Percentiles rank a stretch among this genome's conserved stretches.
Conservation (phyloP, 306 rosid species). For the Ormosia semicastrata region DNA sequence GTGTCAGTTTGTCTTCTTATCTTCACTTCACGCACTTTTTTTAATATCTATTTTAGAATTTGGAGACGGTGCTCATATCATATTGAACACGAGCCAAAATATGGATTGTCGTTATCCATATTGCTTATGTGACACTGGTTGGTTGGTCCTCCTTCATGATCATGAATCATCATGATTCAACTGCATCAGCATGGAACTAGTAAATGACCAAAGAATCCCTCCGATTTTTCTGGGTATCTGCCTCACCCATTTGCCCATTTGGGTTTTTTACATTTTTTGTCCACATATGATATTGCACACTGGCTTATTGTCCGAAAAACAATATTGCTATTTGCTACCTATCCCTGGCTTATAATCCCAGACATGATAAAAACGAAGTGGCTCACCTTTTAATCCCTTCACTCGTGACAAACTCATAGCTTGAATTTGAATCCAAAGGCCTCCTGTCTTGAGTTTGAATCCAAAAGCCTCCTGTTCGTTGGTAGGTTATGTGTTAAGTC, state of each 20-base stretch:
- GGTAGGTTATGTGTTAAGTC: not conserved
- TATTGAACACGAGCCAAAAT: conserved; percentile 41
- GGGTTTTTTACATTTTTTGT: not conserved
- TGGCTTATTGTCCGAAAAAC: conserved; percentile 13
- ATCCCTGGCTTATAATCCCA: not conserved
- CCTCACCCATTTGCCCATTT: not conserved
- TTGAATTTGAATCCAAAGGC: no score
- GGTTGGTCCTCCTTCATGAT: not conserved
- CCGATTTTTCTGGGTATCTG: conserved; percentile 27
- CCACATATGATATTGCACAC: not conserved
- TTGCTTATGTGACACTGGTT: not conserved
- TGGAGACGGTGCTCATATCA: conserved; percentile 20
- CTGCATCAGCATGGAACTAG: not conserved
- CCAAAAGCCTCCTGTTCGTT: not conserved
- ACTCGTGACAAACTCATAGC: no score
- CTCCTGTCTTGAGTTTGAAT: not conserved
- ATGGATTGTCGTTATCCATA: conserved; percentile 4
- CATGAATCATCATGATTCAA: not conserved
- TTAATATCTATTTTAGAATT: conserved; percentile 11
- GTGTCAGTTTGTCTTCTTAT: conserved; percentile 37
- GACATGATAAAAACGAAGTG: not conserved
- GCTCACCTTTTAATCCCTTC: not conserved
- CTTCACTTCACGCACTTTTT: not conserved
- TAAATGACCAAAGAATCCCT: conserved; percentile 31
- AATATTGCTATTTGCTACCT: not conserved